A percentile compares a stretch with the other conserved stretches of the same genome.
phyloP scores from a whole-genome alignment of 768 basidiomycete species.

The Pleurotus ostreatus region DNA sequence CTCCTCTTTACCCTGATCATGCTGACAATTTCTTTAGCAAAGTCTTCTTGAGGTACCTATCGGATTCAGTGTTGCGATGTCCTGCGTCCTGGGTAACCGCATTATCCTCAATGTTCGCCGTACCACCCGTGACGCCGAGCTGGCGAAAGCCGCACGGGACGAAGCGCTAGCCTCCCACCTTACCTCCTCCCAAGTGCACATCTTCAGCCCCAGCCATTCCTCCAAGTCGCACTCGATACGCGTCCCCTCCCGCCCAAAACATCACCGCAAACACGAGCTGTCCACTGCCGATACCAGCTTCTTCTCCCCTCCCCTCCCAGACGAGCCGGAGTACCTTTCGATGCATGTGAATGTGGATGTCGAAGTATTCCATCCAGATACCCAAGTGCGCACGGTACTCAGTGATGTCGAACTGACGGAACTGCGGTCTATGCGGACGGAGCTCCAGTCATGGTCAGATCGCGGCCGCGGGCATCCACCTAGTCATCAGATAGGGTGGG shows the following conservation, averaged over 20 bases:
- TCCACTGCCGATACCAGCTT: constrained; percentile 1
- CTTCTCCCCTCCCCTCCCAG: constrained; percentile 6
- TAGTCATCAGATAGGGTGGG: constrained; percentile 6
- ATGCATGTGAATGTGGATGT: constrained; percentile 5
- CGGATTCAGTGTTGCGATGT: constrained; percentile 55
- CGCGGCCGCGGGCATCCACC: background rate
- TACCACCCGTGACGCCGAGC: constrained; percentile 26
- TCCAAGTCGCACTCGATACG: background rate
- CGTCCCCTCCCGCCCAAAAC: constrained; percentile 1
- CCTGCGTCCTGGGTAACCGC: constrained; percentile 54
- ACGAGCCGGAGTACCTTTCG: constrained; percentile 7
- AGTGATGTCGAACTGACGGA: constrained; percentile 29
- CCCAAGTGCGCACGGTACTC: constrained; percentile 13
- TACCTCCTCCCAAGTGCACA: background rate
- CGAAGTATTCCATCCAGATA: background rate
- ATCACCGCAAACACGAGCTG: background rate
- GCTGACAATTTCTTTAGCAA: constrained; percentile 18
- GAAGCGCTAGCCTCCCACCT: constrained; percentile 1
- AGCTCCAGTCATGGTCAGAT: constrained; percentile 3
- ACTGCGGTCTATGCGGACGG: constrained; percentile 27
- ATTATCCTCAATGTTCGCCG: constrained; percentile 52
- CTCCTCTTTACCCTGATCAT: background rate
- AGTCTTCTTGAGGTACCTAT: constrained; percentile 48
- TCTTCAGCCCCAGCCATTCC: background rate
- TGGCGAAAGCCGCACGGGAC: background rate